Evolutionary conservation across 2,329 filamentous ascomycete genomes (phyloP), one percentile per base, ranked within the genome.

Genomic region (Fusarium sororula): DNA sequence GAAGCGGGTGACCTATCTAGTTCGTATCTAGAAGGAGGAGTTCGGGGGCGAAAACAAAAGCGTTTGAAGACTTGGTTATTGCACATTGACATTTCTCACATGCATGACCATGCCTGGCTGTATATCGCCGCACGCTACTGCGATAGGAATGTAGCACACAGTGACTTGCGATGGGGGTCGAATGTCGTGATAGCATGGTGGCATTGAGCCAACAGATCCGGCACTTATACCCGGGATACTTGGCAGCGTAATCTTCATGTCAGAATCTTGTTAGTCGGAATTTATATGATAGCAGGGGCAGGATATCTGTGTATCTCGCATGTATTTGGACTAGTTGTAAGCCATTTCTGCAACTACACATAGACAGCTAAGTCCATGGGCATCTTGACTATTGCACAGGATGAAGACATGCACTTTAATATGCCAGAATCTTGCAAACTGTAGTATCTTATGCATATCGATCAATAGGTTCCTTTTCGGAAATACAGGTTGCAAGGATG

Each of bases 1-100:
- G 51, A 47, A 30, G 38, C 48, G 37, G 47, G 47, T 62, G 68
- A 38, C 30, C 28, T 72, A 32, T 63, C 47, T 58, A 74, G 71
- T 63, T 55, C 69, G 67, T 63, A 64, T 58, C 54, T 74, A 74
- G 67, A 74, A 51, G 30, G 54, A 51, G 60, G 66, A 61, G 61
- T 60, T 69, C 37, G 42, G 42, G 20, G 41, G 24, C 37, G 37
- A 70, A 35, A 58, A 44, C n/a, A 70, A 75, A 72, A 72, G 73
- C 66, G 48, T 53, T 70, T 60, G n/a, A 38, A 48, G 44, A 44
- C 24, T 44, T 56, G 32, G 35, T 26, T 26, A 45, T 38, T 20
- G 26, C 47, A 39, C 30, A 37, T 45, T 54, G 28, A 22, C 22
- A 41, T 24, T 32, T 15, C 18, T 59, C 68, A 24, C 41, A 45